Evolutionary conservation across 2,329 filamentous ascomycete species (phyloP).

Genomic region (Colletotrichum orbiculare): DNA sequence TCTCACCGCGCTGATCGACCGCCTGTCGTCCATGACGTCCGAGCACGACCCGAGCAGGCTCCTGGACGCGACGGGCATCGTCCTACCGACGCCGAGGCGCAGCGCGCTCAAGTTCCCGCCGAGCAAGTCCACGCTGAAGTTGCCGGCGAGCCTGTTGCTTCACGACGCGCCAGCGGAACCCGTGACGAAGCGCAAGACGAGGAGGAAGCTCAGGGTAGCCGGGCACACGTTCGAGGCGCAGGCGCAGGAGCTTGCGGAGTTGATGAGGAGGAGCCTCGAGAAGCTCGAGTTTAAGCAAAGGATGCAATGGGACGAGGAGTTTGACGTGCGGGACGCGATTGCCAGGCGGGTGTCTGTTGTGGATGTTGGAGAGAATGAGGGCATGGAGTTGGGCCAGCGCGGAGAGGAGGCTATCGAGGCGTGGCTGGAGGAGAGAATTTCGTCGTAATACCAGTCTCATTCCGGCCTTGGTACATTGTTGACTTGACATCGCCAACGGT

Average conservation of each 20-base stretch:
- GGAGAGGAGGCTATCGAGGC: constrained; percentile 43
- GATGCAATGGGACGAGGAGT: constrained; percentile 53
- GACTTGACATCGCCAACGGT: no score
- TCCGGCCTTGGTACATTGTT: not conserved
- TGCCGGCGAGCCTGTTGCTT: constrained; percentile 62
- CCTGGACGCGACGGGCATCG: constrained; percentile 2
- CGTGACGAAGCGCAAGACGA: constrained; percentile 19
- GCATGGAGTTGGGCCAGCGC: constrained; percentile 41
- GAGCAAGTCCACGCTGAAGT: constrained; percentile 55
- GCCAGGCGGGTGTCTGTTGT: constrained; percentile 50
- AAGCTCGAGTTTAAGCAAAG: constrained; percentile 57
- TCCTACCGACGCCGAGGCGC: constrained; percentile 49
- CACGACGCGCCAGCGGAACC: constrained; percentile 50
- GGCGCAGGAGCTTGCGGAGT: constrained; percentile 56
- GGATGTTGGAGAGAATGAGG: constrained; percentile 49
- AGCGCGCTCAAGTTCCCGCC: constrained; percentile 62
- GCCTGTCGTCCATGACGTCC: constrained; percentile 37
- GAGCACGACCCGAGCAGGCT: constrained; percentile 32
- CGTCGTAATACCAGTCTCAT: constrained; percentile 24
- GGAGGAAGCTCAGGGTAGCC: constrained; percentile 29
- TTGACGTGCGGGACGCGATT: constrained; percentile 48
- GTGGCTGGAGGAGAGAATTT: constrained; percentile 45
- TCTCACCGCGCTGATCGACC: constrained; percentile 34
- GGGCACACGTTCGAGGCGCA: constrained; percentile 60
- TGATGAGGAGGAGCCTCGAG: constrained; percentile 62